Conservation (phyloP, 352 stramenopile genomes). For the Sclerospora graminicola region DNA sequence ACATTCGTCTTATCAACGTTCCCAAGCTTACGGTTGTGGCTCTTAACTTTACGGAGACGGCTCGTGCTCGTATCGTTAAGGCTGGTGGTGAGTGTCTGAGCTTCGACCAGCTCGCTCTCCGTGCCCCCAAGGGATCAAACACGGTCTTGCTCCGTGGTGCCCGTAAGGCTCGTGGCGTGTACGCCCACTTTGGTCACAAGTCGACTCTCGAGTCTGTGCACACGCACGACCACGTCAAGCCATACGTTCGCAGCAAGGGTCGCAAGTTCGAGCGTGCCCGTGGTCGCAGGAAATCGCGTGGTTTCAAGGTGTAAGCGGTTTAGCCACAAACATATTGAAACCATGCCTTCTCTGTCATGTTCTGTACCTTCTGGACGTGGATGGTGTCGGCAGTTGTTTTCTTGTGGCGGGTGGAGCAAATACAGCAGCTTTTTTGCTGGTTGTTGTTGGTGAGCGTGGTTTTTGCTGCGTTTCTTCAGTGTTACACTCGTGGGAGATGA, state of each 20-base stretch:
- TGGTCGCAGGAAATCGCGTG: constrained; percentile 97
- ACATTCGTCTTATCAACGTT: constrained; percentile 95
- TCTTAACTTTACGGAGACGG: constrained; percentile 96
- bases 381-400: constrained; percentile 1
- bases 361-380: constrained; percentile 8
- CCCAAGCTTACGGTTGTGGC: constrained; percentile 95
- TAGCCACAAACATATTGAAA: constrained; percentile 21
- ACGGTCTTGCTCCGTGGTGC: constrained; percentile 97
- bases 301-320: constrained; percentile 98
- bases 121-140: constrained; percentile 95
- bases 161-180: constrained; percentile 94
- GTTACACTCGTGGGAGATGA: constrained; percentile 14
- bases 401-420: constrained; percentile 3
- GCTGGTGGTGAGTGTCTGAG: constrained; percentile 98
- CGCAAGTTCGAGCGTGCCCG: constrained; percentile 99
- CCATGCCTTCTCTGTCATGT: constrained; percentile 28
- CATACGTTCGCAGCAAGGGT: constrained; percentile 97
- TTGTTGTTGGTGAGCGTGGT: constrained; percentile 6
- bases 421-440: constrained; percentile 15
- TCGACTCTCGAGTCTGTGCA: constrained; percentile 95
- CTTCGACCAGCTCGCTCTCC: constrained; percentile 98
- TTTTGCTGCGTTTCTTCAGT: constrained; percentile 8
- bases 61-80: constrained; percentile 95
- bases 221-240: constrained; percentile 98
- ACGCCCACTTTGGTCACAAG: constrained; percentile 98